phyloP scores from a whole-genome alignment of 805 yeast species.

The Yamadazyma philogaea region DNA sequence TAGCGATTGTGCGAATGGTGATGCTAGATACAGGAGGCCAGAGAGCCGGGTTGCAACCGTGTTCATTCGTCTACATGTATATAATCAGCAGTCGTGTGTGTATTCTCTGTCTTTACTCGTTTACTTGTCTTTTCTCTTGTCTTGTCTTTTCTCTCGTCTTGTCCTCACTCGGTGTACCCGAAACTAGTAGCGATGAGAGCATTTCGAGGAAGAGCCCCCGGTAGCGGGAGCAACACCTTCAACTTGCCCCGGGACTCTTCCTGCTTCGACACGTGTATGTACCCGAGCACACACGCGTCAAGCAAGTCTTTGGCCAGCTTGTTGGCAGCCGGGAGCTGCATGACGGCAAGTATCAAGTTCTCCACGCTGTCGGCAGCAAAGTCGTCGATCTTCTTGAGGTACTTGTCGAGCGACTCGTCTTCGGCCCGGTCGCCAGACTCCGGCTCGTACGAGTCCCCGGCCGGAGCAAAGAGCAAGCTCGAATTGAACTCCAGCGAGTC shows the following conservation, averaged over 20 bases:
- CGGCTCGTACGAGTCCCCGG: constrained; percentile 40
- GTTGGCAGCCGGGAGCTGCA: constrained; percentile 31
- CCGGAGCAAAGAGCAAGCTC: constrained; percentile 38
- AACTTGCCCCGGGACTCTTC: constrained; percentile 72
- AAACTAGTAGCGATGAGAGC: constrained; percentile 72
- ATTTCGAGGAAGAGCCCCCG: constrained; percentile 76
- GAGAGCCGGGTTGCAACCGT: background rate
- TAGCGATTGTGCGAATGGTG: background rate
- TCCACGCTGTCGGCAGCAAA: constrained; percentile 57
- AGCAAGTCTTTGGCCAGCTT: constrained; percentile 47
- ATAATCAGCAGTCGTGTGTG: too few relatives aligned
- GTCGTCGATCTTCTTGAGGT: constrained; percentile 34
- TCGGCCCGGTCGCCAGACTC: constrained; percentile 23
- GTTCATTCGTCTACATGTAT: background rate
- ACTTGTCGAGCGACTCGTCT: constrained; percentile 32
- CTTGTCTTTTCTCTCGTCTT: background rate
- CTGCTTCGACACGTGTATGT: constrained; percentile 64
- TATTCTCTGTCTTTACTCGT: background rate
- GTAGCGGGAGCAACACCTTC: constrained; percentile 79
- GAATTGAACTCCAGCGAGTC: constrained; percentile 36
- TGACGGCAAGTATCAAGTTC: constrained; percentile 70
- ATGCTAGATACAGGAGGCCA: background rate
- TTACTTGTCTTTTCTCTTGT: background rate
- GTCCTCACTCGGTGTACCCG: constrained; percentile 71
- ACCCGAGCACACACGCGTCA: constrained; percentile 70